Percentiles rank a stretch among this genome's conserved stretches.
Evolutionary conservation across 1,284 basidiomycete genomes (phyloP).

Genomic region (Coniferiporia sulphurascens): DNA sequence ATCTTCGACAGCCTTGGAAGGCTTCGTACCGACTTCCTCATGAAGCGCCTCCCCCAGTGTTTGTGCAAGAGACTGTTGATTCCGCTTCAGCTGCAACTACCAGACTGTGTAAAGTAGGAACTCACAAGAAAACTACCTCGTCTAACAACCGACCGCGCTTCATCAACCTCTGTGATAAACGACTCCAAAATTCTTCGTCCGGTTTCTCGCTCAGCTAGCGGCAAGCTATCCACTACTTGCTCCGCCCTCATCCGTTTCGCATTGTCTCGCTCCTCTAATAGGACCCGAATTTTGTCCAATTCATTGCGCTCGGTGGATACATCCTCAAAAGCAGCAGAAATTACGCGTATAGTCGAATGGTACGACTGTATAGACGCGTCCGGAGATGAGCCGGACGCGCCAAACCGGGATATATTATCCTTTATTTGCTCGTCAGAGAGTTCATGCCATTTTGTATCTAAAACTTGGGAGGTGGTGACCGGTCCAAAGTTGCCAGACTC

Average conservation of each 20-base stretch:
- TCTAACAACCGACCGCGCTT: slow-evolving; percentile 42
- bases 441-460: slow-evolving; percentile 64
- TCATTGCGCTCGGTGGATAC: slow-evolving; percentile 52
- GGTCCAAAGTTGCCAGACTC: slow-evolving; percentile 20
- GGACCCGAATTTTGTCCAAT: slow-evolving; percentile 51
- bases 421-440: slow-evolving; percentile 69
- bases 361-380: slow-evolving; percentile 52
- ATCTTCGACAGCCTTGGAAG: background rate
- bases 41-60: slow-evolving; percentile 46
- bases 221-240: slow-evolving; percentile 50
- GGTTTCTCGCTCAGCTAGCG: slow-evolving; percentile 54
- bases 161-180: slow-evolving; percentile 57
- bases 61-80: slow-evolving; percentile 31
- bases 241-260: slow-evolving; percentile 42
- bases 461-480: slow-evolving; percentile 39
- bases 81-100: slow-evolving; percentile 2
- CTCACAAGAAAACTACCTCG: slow-evolving; percentile 43
- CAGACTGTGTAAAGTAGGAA: slow-evolving; percentile 33
- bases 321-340: slow-evolving; percentile 61
- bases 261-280: slow-evolving; percentile 55
- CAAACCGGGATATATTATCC: slow-evolving; percentile 46
- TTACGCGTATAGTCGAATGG: slow-evolving; percentile 57
- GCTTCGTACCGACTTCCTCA: slow-evolving; percentile 14
- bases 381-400: slow-evolving; percentile 38
- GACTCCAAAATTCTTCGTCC: slow-evolving; percentile 61